Evolutionary conservation across 2,329 filamentous ascomycete species (phyloP), one percentile per base, ranked within the genome.

Genomic region (Claviceps sp.): DNA sequence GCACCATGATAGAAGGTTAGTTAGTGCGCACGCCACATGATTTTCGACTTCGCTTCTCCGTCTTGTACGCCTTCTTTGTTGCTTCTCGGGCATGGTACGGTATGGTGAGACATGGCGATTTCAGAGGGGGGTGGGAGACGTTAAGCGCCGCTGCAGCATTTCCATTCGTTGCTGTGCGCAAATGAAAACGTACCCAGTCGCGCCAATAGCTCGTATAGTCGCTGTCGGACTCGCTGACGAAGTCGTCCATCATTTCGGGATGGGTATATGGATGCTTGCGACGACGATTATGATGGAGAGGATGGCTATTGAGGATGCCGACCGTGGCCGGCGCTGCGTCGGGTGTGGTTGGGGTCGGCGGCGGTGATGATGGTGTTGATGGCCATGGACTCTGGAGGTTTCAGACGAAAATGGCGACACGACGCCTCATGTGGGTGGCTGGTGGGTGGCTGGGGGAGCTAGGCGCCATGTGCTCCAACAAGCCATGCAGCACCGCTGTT

Each of bases 151-250:
- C 34, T 26, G 34, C 34, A 20, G 34, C 20, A 38, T 39, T n/a
- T 45, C 22, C 11, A 23, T 44, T 44, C 42, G 43, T 29, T 36
- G 34, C 22, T 20, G 20, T 39, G 46, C 16, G 22, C 29, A 37
- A 45, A 34, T 34, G 20, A 38, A 23, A 37, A 83, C 88, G 74
- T 76, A 97, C 93, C 93, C 93, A 98, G 72, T 98, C 93, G 68
- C 91, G 79, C 93, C 93, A 98, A 70, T 97, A 98, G 71, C 89
- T 97, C 47, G 93, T 96, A 68, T 97, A 98, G 73, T 98, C 93
- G 70, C 90, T 96, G 67, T 98, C 93, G 13, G 90, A 95, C 70
- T 98, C 93, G 66, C 89, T 96, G 59, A 88, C 90, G 70, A 93
- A 97, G 71, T 97, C 91, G 67, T 97, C 93, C 93, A 97, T 97